A percentile compares a stretch with the other conserved stretches of the same genome.
These are phyloP conservation scores for Suhomyces wounanorum DNA, from an alignment of 1,139 yeast genomes.

Conservation along the genomic window DNA sequence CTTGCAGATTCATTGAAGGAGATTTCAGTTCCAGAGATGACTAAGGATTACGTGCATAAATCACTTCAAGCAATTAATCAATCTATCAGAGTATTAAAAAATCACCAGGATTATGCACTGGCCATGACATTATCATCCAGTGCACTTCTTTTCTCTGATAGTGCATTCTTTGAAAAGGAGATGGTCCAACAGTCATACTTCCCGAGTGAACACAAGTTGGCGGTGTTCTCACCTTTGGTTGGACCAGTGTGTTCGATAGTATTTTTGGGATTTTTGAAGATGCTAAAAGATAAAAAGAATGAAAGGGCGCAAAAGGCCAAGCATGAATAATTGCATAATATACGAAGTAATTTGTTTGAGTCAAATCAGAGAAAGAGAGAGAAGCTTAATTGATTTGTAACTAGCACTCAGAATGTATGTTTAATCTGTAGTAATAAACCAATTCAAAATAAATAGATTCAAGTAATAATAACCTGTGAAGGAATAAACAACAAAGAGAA, in stretches of 20 bases:
- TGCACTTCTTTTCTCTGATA: slow-evolving; percentile 60
- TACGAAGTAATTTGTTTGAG: not conserved
- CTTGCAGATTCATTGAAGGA: slow-evolving; percentile 68
- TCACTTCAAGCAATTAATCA: slow-evolving; percentile 38
- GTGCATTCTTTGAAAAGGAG: slow-evolving; percentile 87
- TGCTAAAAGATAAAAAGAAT: slow-evolving; percentile 26
- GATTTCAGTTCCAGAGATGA: slow-evolving; percentile 79
- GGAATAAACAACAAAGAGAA: no score
- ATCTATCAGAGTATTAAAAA: slow-evolving; percentile 33
- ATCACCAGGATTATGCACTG: slow-evolving; percentile 33
- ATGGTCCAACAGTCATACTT: slow-evolving; percentile 95
- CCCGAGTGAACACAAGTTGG: slow-evolving; percentile 93
- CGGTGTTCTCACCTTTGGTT: slow-evolving; percentile 84
- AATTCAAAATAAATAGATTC: no score
- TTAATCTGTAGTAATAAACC: no score
- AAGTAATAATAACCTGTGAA: no score
- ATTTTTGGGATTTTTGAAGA: slow-evolving; percentile 52
- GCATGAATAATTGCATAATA: slow-evolving; percentile 3
- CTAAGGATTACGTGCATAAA: slow-evolving; percentile 48
- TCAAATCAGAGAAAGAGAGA: no score
- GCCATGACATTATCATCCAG: slow-evolving; percentile 58
- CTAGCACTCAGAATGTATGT: no score
- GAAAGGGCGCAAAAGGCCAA: slow-evolving; percentile 13
- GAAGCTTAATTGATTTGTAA: no score
- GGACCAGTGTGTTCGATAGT: slow-evolving; percentile 85